These are phyloP conservation scores for Mucor sp. DNA, from an alignment of 371 early-diverging fungal genomes.

Conservation along the genomic window DNA sequence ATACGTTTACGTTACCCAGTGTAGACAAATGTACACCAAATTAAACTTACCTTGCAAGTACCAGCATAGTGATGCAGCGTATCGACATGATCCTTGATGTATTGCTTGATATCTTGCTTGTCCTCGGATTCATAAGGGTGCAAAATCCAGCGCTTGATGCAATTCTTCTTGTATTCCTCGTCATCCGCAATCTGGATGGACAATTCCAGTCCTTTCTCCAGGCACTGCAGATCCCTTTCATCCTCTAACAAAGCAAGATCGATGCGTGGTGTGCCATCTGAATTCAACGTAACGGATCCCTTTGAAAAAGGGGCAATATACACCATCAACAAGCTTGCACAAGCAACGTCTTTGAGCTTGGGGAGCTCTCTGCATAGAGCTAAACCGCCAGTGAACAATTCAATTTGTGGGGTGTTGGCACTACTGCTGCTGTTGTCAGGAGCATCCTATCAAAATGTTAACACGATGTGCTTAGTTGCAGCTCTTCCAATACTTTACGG, in stretches of 20 bases:
- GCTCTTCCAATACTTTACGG: slow-evolving; percentile 1
- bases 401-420: slow-evolving; percentile 26
- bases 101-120: slow-evolving; percentile 4
- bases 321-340: slow-evolving; percentile 23
- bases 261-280: background rate
- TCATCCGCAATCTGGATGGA: slow-evolving; percentile 19
- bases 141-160: slow-evolving; percentile 21
- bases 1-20: background rate
- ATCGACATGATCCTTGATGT: slow-evolving; percentile 26
- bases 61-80: slow-evolving; percentile 43
- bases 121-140: slow-evolving; percentile 3
- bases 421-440: slow-evolving; percentile 26
- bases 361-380: slow-evolving; percentile 22
- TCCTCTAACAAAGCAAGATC: slow-evolving; percentile 21
- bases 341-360: slow-evolving; percentile 16
- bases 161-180: slow-evolving; percentile 2
- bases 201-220: slow-evolving; percentile 18
- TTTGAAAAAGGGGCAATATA: slow-evolving; percentile 25
- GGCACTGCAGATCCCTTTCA: slow-evolving; percentile 22
- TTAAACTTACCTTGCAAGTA: slow-evolving; percentile 41
- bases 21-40: background rate
- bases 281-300: slow-evolving; percentile 15
- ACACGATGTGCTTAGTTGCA: background rate
- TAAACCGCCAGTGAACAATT: slow-evolving; percentile 28
- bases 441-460: slow-evolving; percentile 7